Conservation (phyloP, 108 stramenopile genomes). For the Skeletonema costatum region DNA sequence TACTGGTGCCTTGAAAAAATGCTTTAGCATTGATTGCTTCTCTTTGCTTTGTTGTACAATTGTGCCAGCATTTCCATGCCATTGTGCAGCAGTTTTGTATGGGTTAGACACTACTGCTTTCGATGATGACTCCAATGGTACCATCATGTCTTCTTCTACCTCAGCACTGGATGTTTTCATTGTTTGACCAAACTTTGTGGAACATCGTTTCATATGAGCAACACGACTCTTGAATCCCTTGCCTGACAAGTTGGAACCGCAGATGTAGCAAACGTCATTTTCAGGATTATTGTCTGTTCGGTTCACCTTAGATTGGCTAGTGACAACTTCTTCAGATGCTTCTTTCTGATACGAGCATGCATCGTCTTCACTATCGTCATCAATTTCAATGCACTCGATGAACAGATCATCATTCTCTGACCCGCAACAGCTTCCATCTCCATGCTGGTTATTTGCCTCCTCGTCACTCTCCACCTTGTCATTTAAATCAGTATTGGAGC, state of each 20-base stretch:
- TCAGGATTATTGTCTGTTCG: not conserved
- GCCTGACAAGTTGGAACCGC: conserved; percentile 55
- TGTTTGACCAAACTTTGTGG: conserved; percentile 59
- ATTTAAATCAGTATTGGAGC: not conserved
- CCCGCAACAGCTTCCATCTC: not conserved
- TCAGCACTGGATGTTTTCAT: conserved; percentile 23
- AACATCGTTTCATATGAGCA: conserved; percentile 83
- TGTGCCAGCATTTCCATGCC: conserved; percentile 30
- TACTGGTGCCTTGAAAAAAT: conserved; percentile 45
- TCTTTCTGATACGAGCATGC: not conserved
- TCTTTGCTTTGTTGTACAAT: conserved; percentile 5
- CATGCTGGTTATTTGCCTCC: not conserved
- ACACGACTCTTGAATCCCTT: conserved; percentile 62
- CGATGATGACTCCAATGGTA: conserved; percentile 10
- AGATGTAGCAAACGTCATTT: conserved; percentile 65
- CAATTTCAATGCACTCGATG: not conserved
- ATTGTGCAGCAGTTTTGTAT: conserved; percentile 20
- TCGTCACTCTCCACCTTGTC: not conserved
- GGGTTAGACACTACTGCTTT: conserved; percentile 22
- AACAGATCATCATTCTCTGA: not conserved
- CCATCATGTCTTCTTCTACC: conserved; percentile 36
- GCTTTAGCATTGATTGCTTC: conserved; percentile 25
- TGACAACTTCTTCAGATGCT: not conserved
- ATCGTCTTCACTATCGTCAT: not conserved
- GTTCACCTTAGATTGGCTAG: not conserved